These are phyloP conservation scores for Wickerhamomyces sydowiorum DNA, from an alignment of 805 yeast species.

Conservation along the genomic window DNA sequence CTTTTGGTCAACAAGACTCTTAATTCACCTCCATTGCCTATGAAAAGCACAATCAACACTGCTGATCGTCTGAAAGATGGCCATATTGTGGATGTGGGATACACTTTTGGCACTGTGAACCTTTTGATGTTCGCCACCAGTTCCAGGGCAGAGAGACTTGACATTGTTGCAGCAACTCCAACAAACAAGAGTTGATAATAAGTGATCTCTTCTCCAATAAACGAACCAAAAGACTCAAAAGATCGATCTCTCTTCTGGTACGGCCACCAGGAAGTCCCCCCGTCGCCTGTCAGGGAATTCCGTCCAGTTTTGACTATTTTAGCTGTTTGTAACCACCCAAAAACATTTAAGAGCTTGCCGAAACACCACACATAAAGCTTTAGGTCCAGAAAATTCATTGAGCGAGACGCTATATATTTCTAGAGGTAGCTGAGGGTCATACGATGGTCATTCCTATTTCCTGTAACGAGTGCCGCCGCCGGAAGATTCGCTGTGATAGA, in stretches of 20 bases:
- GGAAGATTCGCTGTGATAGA: slow-evolving; percentile 20
- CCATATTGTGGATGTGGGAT: slow-evolving; percentile 50
- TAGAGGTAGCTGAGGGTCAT: neutral
- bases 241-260: too few relatives aligned
- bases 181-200: too few relatives aligned
- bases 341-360: too few relatives aligned
- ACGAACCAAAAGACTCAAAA: too few relatives aligned
- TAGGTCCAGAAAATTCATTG: too few relatives aligned
- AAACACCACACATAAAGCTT: too few relatives aligned
- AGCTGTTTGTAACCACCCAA: too few relatives aligned
- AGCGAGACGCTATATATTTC: too few relatives aligned
- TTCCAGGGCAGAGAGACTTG: slow-evolving; percentile 6
- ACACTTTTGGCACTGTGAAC: slow-evolving; percentile 10
- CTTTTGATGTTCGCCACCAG: slow-evolving; percentile 14
- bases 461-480: slow-evolving; percentile 21
- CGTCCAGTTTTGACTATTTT: too few relatives aligned
- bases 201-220: too few relatives aligned
- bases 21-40: slow-evolving; percentile 69
- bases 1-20: slow-evolving; percentile 77
- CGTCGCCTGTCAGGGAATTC: too few relatives aligned
- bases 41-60: slow-evolving; percentile 68
- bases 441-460: slow-evolving; percentile 17
- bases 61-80: slow-evolving; percentile 72
- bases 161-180: neutral
- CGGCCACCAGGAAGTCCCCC: too few relatives aligned